Base-by-base conservation (phyloP, 140 eudicot species). In the Bidens hawaiensis region DNA sequence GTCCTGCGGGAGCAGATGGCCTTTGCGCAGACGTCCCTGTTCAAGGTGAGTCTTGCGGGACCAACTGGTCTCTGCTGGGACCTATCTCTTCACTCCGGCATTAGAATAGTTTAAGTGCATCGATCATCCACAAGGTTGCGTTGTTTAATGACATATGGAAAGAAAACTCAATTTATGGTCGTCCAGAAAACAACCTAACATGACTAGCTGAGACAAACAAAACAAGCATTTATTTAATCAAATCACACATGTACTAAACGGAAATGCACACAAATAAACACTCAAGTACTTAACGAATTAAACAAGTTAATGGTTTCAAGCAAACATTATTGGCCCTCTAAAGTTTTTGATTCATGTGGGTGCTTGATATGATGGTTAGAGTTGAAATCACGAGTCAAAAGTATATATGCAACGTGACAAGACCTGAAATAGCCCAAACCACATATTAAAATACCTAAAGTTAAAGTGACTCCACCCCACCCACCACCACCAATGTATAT, bases 361-460 rank as follows among this genome's bases (percentile, higher is more conserved):
- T 46, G 42, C 41, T 11, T 6, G 52, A 38, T 16, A 34, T 67
- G 60, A 68, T 54, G 47, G 58, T 42, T 68, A 8, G 60, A 49
- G 30, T 31, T 40, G 49, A 49, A 65, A 65, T 19, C 34, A 65
- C 1, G 24, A 65, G 50, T 51, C 70, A 14, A 56, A 57, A 28
- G 30, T 2, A 68, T 18, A 13, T 30, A 28, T n/a, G 28, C 11
- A 34, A 66, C n/a, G 68, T 61, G 61, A 50, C 61, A 58, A 9
- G 67, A 30, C 53, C 47, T 61, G 13, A 50, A 46, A 51, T 17
- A 69, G n/a, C 75, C 75, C 75, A 60, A 47, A 69, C 75, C 75
- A 60, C 75, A 59, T n/a, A 11, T 69, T 69, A 43, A 59, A 51
- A 41, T n/a, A 24, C 60, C 31, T 33, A 69, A 60, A 69, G 50